These are phyloP conservation scores for Lablab purpureus DNA, from an alignment of 306 rosid genomes.

Conservation along the genomic window DNA sequence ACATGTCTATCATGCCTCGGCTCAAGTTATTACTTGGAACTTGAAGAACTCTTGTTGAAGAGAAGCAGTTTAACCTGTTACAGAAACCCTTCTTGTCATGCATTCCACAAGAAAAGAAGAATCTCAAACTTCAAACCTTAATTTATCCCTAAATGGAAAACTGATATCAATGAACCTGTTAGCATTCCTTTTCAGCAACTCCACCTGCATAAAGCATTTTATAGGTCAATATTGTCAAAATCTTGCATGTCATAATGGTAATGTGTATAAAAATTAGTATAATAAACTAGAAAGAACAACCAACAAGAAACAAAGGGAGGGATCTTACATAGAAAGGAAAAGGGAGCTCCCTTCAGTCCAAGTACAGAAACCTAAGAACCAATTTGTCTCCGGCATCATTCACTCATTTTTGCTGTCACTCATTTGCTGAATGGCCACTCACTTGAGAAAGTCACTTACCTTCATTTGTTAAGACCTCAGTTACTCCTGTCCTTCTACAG, in stretches of 20 bases:
- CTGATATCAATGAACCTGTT: neutral
- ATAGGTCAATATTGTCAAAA: no score
- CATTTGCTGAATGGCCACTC: no score
- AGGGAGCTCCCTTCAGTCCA: conserved; percentile 99
- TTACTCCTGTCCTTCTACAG: neutral
- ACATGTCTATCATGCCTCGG: conserved; percentile 23
- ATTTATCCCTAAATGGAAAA: conserved; percentile 11
- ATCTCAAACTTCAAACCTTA: conserved; percentile 13
- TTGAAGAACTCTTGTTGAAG: neutral
- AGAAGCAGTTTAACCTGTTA: neutral
- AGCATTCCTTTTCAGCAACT: neutral
- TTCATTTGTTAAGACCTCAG: neutral
- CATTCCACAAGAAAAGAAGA: neutral
- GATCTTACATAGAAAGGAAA: neutral
- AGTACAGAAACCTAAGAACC: conserved; percentile 75
- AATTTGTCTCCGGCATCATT: conserved; percentile 95
- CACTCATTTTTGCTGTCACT: no score
- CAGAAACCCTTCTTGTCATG: neutral
- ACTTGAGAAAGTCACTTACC: conserved; percentile 86
- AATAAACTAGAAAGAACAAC: no score
- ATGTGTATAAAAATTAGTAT: neutral
- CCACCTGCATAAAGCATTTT: neutral
- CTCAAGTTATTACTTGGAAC: conserved; percentile 14
- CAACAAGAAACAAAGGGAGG: no score
- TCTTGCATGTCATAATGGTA: neutral